Evolutionary conservation across 257 asterid genomes (phyloP), one percentile per base, ranked within the genome.

Genomic region (Petrea volubilis): DNA sequence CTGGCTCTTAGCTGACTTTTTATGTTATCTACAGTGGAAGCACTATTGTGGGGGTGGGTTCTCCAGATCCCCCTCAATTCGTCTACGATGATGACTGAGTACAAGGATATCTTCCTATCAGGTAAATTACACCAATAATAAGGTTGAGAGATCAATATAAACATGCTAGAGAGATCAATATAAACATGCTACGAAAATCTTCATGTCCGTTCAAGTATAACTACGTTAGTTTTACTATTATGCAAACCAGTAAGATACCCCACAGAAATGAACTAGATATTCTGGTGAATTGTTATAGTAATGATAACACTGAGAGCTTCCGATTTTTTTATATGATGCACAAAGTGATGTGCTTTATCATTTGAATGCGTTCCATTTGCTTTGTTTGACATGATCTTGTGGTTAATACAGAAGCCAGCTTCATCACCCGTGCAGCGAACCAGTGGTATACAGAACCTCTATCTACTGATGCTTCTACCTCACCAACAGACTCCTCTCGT

Each of bases 1-100:
- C 4, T 46, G 27, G 11, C 17, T 21, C 27, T 3, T 17, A 23
- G 23, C 70, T 49, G 25, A 50, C 60, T 33, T 57, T 38, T 0
- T 40, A 17, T 50, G 12, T 41, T 44, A 50, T 76, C 55, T 85
- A 80, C 93, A 91, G 96, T 72, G 98, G 98, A 67, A 88, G 97
- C 80, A 90, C 98, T 10, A 90, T 93, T 73, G 98, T 93, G 21
- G 97, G 97, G 44, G 90, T 93, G 78, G 98, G 98, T 29, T 90
- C 98, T 63, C 97, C 92, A 3, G 95, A 88, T 60, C 97, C 97
- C 28, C 98, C 98, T 20, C 96, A 81, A 62, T 93, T 93, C 80
- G 65, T 90, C 21, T 89, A 88, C 51, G 94, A 88, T 40, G 98
- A 90, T 49, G 97, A 87, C n/a, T n/a, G 96, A 90, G 58, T 93